A percentile compares a stretch with the other conserved stretches of the same genome.
phyloP scores from a whole-genome alignment of 1,139 yeast genomes.

The Protomyces inundatus region DNA sequence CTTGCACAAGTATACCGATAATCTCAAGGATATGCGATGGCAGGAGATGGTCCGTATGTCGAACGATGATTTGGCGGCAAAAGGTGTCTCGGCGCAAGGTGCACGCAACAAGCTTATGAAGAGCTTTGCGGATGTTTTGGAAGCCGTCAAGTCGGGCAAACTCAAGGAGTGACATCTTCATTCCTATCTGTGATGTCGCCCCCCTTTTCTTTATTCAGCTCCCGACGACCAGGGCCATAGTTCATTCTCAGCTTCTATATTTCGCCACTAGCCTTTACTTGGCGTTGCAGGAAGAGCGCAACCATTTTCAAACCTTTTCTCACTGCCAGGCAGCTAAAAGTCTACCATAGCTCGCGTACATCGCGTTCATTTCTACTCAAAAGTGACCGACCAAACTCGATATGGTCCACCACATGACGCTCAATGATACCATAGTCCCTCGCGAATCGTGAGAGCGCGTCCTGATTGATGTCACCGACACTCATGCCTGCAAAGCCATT shows the following conservation, averaged over 20 bases:
- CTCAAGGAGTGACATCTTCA: slow-evolving; percentile 20
- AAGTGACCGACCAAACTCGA: slow-evolving; percentile 33
- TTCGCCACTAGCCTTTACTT: no score
- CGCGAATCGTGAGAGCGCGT: slow-evolving; percentile 38
- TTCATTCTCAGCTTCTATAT: no score
- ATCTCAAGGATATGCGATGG: slow-evolving; percentile 73
- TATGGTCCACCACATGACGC: slow-evolving; percentile 32
- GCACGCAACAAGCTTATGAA: slow-evolving; percentile 88
- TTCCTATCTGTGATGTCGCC: neutral
- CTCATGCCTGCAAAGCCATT: slow-evolving; percentile 34
- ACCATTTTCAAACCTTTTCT: no score
- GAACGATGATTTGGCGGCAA: slow-evolving; percentile 63
- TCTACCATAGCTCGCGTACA: slow-evolving; percentile 27
- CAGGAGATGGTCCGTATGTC: slow-evolving; percentile 63
- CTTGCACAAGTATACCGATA: slow-evolving; percentile 87
- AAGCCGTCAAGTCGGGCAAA: slow-evolving; percentile 37
- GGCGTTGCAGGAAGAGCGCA: no score
- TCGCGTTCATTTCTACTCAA: slow-evolving; percentile 37
- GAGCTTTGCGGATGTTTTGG: slow-evolving; percentile 78
- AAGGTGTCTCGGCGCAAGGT: slow-evolving; percentile 90
- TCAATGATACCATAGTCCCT: slow-evolving; percentile 36
- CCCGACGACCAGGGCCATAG: no score
- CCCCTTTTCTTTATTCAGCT: neutral
- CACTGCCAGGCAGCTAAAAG: no score
- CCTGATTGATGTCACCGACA: slow-evolving; percentile 37